Evolutionary conservation across 2,329 filamentous ascomycete genomes (phyloP).

Genomic region (Myriosclerotinia duriaeana): DNA sequence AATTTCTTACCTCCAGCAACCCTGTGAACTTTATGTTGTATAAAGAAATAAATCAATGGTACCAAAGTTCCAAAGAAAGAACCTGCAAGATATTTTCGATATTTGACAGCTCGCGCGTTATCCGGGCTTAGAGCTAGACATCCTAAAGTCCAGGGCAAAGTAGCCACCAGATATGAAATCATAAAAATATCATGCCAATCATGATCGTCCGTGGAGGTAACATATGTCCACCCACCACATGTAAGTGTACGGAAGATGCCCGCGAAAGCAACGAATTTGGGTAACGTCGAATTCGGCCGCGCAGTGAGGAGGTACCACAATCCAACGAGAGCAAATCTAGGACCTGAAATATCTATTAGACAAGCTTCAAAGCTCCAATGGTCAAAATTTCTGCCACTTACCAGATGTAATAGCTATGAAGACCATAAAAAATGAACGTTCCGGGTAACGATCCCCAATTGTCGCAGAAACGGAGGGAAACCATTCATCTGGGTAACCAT

Average conservation of each 20-base stretch:
- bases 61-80: constrained; percentile 89
- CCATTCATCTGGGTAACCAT: constrained; percentile 93
- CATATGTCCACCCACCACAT: constrained; percentile 97
- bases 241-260: constrained; percentile 87
- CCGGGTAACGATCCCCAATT: constrained; percentile 95
- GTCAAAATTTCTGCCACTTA: constrained; percentile 42
- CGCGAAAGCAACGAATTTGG: constrained; percentile 76
- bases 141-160: constrained; percentile 90
- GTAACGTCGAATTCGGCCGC: constrained; percentile 69
- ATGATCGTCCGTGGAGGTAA: constrained; percentile 97
- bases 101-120: constrained; percentile 79
- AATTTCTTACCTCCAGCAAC: constrained; percentile 76
- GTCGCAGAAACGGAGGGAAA: constrained; percentile 95
- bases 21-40: constrained; percentile 96
- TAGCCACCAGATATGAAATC: constrained; percentile 95
- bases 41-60: constrained; percentile 93
- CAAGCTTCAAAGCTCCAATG: constrained; percentile 11
- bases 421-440: constrained; percentile 93
- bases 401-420: constrained; percentile 96
- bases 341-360: constrained; percentile 54
- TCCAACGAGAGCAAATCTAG: constrained; percentile 84
- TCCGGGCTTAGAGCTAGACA: constrained; percentile 85
- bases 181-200: constrained; percentile 99
- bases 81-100: constrained; percentile 79
- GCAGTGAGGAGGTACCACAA: constrained; percentile 90